These are phyloP conservation scores for Debaryomyces robertsiae DNA, from an alignment of 1,139 yeast species.

Conservation along the genomic window DNA sequence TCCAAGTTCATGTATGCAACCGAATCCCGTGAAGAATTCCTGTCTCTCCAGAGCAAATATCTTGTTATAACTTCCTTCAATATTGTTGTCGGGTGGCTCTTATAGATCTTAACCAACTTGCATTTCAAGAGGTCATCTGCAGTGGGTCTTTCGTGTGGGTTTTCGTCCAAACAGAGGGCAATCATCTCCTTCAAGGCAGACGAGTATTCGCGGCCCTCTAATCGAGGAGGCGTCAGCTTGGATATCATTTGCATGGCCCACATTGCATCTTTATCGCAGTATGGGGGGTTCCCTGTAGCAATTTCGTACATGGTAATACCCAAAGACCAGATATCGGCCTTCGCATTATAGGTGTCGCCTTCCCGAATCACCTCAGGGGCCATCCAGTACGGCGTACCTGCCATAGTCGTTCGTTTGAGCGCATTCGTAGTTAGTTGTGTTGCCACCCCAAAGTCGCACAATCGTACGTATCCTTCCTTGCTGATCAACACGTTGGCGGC, in stretches of 20 bases:
- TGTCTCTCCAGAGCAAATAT: conserved; percentile 79
- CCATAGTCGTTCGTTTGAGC: conserved; percentile 87
- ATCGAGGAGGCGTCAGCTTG: conserved; percentile 88
- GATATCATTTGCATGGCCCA: conserved; percentile 95
- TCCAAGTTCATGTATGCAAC: conserved; percentile 41
- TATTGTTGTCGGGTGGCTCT: conserved; percentile 57
- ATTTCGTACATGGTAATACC: conserved; percentile 94
- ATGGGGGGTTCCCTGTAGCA: conserved; percentile 97
- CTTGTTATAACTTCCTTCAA: conserved; percentile 79
- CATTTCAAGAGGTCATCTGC: conserved; percentile 85
- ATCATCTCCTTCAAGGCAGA: conserved; percentile 79
- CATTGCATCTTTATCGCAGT: conserved; percentile 91
- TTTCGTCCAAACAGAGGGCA: conserved; percentile 91
- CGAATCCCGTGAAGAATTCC: conserved; percentile 53
- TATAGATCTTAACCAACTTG: conserved; percentile 66
- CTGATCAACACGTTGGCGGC: conserved; percentile 93
- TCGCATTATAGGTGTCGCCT: conserved; percentile 81
- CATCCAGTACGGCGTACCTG: conserved; percentile 99
- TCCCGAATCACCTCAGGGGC: conserved; percentile 98
- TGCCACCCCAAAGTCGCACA: conserved; percentile 98
- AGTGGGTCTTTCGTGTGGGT: conserved; percentile 81
- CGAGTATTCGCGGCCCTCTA: conserved; percentile 88
- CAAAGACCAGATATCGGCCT: conserved; percentile 91
- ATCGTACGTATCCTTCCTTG: conserved; percentile 84
- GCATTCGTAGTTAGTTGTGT: conserved; percentile 84